Evolutionary conservation across 352 stramenopile species (phyloP).

Genomic region (Globisporangium sylvaticum): DNA sequence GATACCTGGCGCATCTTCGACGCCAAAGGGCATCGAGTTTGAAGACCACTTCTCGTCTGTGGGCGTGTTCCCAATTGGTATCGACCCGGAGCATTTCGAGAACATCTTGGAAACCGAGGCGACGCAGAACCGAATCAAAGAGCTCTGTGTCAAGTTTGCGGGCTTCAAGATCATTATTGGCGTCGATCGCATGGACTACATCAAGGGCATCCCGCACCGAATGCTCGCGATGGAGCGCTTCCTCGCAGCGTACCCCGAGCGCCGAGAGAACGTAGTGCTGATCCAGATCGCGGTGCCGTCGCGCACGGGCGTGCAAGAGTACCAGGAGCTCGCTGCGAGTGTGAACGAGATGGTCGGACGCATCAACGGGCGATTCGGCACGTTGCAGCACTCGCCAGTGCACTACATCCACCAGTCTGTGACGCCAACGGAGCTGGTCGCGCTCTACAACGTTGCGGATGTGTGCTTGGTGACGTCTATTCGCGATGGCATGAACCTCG

Average conservation of each 20-base stretch:
- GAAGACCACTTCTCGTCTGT: slow-evolving; percentile 86
- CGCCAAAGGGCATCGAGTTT: slow-evolving; percentile 60
- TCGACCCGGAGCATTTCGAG: slow-evolving; percentile 80
- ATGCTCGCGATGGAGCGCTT: slow-evolving; percentile 86
- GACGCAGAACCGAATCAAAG: slow-evolving; percentile 59
- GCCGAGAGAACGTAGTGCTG: slow-evolving; percentile 93
- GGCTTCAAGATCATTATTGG: slow-evolving; percentile 82
- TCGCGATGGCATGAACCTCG: slow-evolving; percentile 89
- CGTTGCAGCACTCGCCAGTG: slow-evolving; percentile 84
- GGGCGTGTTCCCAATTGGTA: slow-evolving; percentile 85
- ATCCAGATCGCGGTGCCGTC: slow-evolving; percentile 95
- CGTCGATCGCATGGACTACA: slow-evolving; percentile 83
- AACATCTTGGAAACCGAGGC: slow-evolving; percentile 40
- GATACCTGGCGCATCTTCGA: slow-evolving; percentile 59
- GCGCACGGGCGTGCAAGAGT: slow-evolving; percentile 46
- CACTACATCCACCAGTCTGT: slow-evolving; percentile 87
- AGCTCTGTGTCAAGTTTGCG: slow-evolving; percentile 64
- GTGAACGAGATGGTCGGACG: slow-evolving; percentile 88
- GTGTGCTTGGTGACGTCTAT: slow-evolving; percentile 88
- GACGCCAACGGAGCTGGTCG: slow-evolving; percentile 79
- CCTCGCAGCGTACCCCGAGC: slow-evolving; percentile 56
- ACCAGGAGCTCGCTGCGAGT: slow-evolving; percentile 61
- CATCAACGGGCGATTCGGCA: slow-evolving; percentile 87
- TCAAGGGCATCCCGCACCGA: slow-evolving; percentile 89
- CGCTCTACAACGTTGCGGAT: slow-evolving; percentile 86